These are phyloP conservation scores for Tremellales sp. DNA, from an alignment of 1,284 basidiomycete species.

Conservation along the genomic window DNA sequence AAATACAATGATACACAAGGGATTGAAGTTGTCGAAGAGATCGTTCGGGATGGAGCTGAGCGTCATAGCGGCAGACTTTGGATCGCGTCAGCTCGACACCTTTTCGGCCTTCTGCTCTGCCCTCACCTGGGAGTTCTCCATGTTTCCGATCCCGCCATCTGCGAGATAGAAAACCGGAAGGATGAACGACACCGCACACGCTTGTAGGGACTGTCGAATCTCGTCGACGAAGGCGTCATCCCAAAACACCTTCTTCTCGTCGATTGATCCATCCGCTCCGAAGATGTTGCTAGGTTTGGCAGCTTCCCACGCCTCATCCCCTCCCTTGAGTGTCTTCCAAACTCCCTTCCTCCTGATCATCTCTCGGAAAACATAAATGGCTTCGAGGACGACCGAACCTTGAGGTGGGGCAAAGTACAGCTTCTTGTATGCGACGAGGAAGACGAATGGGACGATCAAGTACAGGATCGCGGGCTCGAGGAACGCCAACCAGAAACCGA, in stretches of 20 bases:
- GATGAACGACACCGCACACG: slow-evolving; percentile 48
- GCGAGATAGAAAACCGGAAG: slow-evolving; percentile 27
- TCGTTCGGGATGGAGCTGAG: slow-evolving; percentile 51
- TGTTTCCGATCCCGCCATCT: slow-evolving; percentile 13
- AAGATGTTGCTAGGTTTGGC: slow-evolving; percentile 20
- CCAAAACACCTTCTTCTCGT: slow-evolving; percentile 44
- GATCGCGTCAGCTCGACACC: slow-evolving; percentile 36
- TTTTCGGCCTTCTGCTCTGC: too few species aligned
- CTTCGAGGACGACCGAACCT: slow-evolving; percentile 47
- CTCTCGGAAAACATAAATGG: slow-evolving; percentile 26
- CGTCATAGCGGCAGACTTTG: slow-evolving; percentile 46
- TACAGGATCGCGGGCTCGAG: slow-evolving; percentile 51
- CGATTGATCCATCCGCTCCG: slow-evolving; percentile 22
- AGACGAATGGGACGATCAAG: slow-evolving; percentile 48
- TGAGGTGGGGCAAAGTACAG: slow-evolving; percentile 47
- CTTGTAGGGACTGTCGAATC: slow-evolving; percentile 45
- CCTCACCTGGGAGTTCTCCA: too few species aligned
- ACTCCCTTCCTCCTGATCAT: slow-evolving; percentile 23
- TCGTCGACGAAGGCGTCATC: slow-evolving; percentile 51
- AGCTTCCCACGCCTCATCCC: slow-evolving; percentile 45
- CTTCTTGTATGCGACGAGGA: slow-evolving; percentile 40
- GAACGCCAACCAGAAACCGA: slow-evolving; percentile 48
- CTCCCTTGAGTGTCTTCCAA: slow-evolving; percentile 20
- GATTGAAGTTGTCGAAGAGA: slow-evolving; percentile 48
- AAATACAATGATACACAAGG: slow-evolving; percentile 43